Conservation (phyloP, 371 early-diverging fungal genomes). For the Encephalitozoon hellem region DNA sequence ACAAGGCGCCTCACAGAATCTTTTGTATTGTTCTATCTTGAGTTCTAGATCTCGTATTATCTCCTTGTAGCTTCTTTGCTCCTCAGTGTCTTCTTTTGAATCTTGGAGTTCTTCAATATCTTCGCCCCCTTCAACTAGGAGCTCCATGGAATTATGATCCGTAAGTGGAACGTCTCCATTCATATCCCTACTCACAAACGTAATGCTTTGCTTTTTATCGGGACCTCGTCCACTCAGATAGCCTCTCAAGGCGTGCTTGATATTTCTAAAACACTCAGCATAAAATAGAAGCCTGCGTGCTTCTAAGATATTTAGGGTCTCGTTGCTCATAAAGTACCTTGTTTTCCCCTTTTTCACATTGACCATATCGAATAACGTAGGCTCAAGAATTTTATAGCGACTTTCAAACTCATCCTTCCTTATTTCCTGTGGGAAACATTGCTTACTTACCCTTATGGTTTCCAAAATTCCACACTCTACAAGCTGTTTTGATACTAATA, state of each 20-base stretch:
- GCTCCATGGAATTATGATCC: not conserved
- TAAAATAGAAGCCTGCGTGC: not conserved
- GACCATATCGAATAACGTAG: not conserved
- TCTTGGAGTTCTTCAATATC: not conserved
- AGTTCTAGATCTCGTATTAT: not conserved
- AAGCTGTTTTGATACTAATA: conserved; percentile 62
- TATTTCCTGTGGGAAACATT: conserved; percentile 83
- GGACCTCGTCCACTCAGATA: not conserved
- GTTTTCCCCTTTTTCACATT: not conserved
- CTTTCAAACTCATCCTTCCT: conserved; percentile 76
- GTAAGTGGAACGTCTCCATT: too few species aligned
- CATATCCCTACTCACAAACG: not conserved
- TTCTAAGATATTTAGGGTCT: conserved; percentile 4
- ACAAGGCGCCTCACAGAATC: conserved; percentile 17
- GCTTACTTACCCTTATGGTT: conserved; percentile 86
- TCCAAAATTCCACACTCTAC: conserved; percentile 64
- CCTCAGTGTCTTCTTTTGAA: not conserved
- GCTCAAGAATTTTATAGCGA: conserved; percentile 55
- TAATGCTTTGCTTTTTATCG: not conserved
- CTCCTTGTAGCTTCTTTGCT: not conserved
- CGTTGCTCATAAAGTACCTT: conserved; percentile 8
- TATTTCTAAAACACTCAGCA: not conserved
- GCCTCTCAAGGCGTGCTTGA: not conserved
- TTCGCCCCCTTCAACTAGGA: not conserved
- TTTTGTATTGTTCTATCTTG: conserved; percentile 10